phyloP scores from a whole-genome alignment of 345 rosid genomes.

The Eucalyptus albens region DNA sequence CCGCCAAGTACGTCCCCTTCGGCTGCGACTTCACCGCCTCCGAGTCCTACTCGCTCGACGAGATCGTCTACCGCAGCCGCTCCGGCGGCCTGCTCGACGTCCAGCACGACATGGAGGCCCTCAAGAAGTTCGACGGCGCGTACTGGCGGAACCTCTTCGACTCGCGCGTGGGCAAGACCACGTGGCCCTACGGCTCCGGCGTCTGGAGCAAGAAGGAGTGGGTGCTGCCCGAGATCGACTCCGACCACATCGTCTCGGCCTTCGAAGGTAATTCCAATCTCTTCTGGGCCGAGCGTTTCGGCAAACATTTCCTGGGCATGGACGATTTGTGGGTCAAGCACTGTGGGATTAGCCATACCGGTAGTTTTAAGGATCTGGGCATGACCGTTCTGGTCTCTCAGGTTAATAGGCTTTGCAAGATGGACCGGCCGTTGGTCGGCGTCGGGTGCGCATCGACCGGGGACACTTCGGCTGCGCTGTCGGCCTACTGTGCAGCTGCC shows the following conservation, averaged over 20 bases:
- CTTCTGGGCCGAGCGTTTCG: constrained; percentile 90
- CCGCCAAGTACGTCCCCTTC: constrained; percentile 79
- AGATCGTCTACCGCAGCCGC: constrained; percentile 76
- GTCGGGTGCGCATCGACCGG: constrained; percentile 97
- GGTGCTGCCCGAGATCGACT: constrained; percentile 77
- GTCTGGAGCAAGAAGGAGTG: constrained; percentile 94
- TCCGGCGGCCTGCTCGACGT: constrained; percentile 82
- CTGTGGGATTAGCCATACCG: constrained; percentile 88
- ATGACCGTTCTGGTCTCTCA: constrained; percentile 95
- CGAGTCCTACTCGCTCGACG: constrained; percentile 77
- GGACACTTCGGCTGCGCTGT: constrained; percentile 81
- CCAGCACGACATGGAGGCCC: constrained; percentile 68
- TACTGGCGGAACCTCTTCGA: constrained; percentile 76
- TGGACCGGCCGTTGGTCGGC: constrained; percentile 67
- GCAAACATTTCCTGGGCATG: constrained; percentile 66
- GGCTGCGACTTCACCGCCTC: constrained; percentile 32
- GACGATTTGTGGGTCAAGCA: constrained; percentile 91
- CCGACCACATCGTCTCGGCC: constrained; percentile 82
- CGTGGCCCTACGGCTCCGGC: constrained; percentile 86
- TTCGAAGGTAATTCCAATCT: constrained; percentile 86
- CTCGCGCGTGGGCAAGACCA: constrained; percentile 75
- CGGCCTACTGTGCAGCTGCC: constrained; percentile 83
- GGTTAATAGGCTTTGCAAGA: constrained; percentile 65
- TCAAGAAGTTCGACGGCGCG: constrained; percentile 52
- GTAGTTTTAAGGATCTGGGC: constrained; percentile 87